These are phyloP conservation scores for Tricholoma terreum DNA, from an alignment of 768 basidiomycete species.

Conservation along the genomic window DNA sequence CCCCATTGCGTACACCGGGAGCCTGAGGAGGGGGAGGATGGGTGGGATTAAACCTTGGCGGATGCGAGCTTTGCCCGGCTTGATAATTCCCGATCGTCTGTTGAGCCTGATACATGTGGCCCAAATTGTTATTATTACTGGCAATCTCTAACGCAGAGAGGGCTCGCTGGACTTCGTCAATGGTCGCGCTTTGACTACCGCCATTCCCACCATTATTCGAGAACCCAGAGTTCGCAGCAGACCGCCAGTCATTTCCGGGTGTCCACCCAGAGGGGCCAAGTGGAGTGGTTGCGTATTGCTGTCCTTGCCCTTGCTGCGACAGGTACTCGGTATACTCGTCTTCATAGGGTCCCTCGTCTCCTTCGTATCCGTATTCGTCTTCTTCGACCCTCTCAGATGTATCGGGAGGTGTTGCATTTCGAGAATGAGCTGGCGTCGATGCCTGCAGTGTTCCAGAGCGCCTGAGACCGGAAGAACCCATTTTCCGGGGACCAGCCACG, in stretches of 20 bases:
- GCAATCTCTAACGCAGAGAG: slow-evolving; percentile 66
- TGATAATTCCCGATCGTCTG: slow-evolving; percentile 31
- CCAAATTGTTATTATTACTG: slow-evolving; percentile 24
- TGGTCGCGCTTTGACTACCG: slow-evolving; percentile 31
- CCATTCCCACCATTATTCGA: slow-evolving; percentile 10
- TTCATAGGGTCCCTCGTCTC: slow-evolving; percentile 49
- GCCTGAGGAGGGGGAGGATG: slow-evolving; percentile 47
- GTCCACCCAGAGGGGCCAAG: slow-evolving; percentile 69
- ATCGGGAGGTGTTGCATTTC: slow-evolving; percentile 39
- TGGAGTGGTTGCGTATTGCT: slow-evolving; percentile 52
- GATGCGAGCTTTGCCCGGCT: slow-evolving; percentile 53
- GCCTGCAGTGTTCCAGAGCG: slow-evolving; percentile 76
- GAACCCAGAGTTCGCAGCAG: slow-evolving; percentile 23
- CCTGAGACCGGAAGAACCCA: slow-evolving; percentile 51
- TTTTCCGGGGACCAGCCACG: slow-evolving; percentile 49
- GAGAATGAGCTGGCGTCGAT: slow-evolving; percentile 38
- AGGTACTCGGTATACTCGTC: slow-evolving; percentile 53
- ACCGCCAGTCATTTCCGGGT: slow-evolving; percentile 59
- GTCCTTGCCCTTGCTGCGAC: slow-evolving; percentile 26
- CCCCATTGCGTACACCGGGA: slow-evolving; percentile 31
- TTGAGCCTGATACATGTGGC: slow-evolving; percentile 26
- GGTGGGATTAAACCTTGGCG: slow-evolving; percentile 66
- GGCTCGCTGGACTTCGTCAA: slow-evolving; percentile 78
- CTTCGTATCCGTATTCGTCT: slow-evolving; percentile 51
- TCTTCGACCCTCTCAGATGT: slow-evolving; percentile 42